A percentile compares a stretch with the other conserved stretches of the same genome.
Conservation (phyloP, 768 basidiomycete species). For the Podaxis rugospora region DNA sequence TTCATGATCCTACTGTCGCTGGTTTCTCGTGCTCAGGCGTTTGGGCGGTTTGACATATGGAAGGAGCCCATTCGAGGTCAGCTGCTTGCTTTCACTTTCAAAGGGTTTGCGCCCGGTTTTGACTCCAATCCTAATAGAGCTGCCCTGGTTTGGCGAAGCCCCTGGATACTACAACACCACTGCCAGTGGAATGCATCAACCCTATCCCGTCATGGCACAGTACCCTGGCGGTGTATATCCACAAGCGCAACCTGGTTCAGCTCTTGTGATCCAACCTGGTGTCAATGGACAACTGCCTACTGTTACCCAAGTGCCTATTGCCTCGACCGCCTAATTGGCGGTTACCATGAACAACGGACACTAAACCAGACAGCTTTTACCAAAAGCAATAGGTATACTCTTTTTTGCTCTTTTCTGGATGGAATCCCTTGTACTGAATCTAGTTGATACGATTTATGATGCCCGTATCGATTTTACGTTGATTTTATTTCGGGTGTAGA, state of each 20-base stretch:
- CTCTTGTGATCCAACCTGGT: slow-evolving; percentile 67
- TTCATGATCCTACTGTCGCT: slow-evolving; percentile 55
- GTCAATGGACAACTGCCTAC: slow-evolving; percentile 53
- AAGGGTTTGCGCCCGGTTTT: not conserved
- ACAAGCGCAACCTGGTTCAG: slow-evolving; percentile 44
- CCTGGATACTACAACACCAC: slow-evolving; percentile 56
- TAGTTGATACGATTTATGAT: not conserved
- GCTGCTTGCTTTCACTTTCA: slow-evolving; percentile 7
- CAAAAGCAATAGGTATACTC: not conserved
- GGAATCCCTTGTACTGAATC: not conserved
- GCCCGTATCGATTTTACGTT: not conserved
- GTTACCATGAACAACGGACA: not conserved
- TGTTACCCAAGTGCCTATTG: slow-evolving; percentile 46
- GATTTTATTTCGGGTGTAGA: not conserved
- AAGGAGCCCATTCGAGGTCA: slow-evolving; percentile 50
- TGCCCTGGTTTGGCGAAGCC: slow-evolving; percentile 74
- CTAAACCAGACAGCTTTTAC: not conserved
- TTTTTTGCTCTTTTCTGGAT: not conserved
- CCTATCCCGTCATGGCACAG: slow-evolving; percentile 23
- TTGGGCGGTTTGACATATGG: slow-evolving; percentile 55
- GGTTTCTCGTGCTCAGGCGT: slow-evolving; percentile 47
- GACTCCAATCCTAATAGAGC: slow-evolving; percentile 31
- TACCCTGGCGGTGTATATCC: slow-evolving; percentile 22
- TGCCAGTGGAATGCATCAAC: slow-evolving; percentile 27
- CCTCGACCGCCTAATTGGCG: not conserved